phyloP scores from a whole-genome alignment of 2,329 filamentous ascomycete species.

The Aspergillus hiratsukae region DNA sequence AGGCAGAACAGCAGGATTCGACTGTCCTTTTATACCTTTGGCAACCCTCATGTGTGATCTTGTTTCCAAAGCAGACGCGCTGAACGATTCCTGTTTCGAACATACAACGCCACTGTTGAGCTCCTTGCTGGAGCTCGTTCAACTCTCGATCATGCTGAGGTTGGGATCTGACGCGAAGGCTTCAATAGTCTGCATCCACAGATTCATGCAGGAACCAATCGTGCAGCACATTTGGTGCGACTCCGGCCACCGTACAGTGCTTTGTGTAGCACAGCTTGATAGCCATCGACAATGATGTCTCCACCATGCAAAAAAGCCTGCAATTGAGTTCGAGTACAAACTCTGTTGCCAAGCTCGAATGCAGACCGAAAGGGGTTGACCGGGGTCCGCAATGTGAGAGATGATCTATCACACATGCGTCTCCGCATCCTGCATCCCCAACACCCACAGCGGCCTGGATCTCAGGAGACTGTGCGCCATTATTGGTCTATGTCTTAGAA shows the following conservation, averaged over 20 bases:
- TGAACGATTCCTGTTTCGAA: background rate
- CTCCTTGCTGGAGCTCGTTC: background rate
- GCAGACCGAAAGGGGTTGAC: background rate
- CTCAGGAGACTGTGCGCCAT: background rate
- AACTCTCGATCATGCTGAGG: background rate
- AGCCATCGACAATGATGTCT: background rate
- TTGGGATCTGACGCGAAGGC: background rate
- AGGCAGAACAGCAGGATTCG: background rate
- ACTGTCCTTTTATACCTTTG: slow-evolving; percentile 15
- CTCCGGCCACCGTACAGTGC: background rate
- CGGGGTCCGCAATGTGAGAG: background rate
- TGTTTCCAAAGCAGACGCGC: background rate
- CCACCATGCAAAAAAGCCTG: background rate
- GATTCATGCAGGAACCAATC: background rate
- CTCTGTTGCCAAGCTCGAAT: background rate
- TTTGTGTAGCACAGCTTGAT: background rate
- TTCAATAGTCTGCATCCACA: background rate
- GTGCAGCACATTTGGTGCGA: background rate
- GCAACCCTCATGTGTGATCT: background rate
- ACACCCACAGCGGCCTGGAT: background rate
- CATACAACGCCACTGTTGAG: background rate
- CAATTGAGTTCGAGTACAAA: background rate
- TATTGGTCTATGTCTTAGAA: background rate
- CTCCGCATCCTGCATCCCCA: background rate
- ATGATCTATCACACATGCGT: background rate